These are phyloP conservation scores for Vaccinium corymbosum DNA, from an alignment of 148 eudicot genomes.

Conservation along the genomic window DNA sequence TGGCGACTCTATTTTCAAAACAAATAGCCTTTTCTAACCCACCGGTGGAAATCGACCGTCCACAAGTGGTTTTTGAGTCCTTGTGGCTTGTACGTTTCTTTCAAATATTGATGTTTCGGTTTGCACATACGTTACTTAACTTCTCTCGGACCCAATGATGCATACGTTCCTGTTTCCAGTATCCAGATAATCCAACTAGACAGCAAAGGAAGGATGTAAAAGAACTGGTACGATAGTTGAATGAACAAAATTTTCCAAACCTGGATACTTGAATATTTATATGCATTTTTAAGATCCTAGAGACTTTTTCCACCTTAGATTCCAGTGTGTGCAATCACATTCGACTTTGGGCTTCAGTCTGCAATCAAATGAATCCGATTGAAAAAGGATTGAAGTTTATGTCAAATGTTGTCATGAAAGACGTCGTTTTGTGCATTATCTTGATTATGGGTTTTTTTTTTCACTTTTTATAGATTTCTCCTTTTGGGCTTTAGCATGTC, in stretches of 20 bases:
- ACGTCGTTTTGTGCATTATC: background rate
- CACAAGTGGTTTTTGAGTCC: background rate
- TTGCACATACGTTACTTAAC: background rate
- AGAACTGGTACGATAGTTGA: slow-evolving; percentile 56
- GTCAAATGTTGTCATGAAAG: background rate
- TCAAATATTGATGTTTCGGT: background rate
- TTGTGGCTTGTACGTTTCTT: background rate
- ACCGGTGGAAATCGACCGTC: too few relatives aligned
- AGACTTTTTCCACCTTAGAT: background rate
- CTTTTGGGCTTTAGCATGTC: background rate
- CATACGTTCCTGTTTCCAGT: slow-evolving; percentile 39
- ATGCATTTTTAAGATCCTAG: background rate
- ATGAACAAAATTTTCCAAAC: background rate
- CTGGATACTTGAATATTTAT: background rate
- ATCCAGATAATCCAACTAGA: slow-evolving; percentile 84
- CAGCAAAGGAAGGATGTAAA: slow-evolving; percentile 93
- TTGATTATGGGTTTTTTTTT: background rate
- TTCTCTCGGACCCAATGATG: background rate
- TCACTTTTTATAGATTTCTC: background rate
- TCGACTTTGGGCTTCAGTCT: too few relatives aligned
- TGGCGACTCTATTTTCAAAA: too few relatives aligned
- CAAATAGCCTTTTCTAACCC: too few relatives aligned
- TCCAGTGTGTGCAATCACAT: background rate
- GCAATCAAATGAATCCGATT: background rate
- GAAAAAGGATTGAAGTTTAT: background rate